Evolutionary conservation across 1,284 basidiomycete species (phyloP), one percentile per base, ranked within the genome.

Genomic region (Phlebopus sp.): DNA sequence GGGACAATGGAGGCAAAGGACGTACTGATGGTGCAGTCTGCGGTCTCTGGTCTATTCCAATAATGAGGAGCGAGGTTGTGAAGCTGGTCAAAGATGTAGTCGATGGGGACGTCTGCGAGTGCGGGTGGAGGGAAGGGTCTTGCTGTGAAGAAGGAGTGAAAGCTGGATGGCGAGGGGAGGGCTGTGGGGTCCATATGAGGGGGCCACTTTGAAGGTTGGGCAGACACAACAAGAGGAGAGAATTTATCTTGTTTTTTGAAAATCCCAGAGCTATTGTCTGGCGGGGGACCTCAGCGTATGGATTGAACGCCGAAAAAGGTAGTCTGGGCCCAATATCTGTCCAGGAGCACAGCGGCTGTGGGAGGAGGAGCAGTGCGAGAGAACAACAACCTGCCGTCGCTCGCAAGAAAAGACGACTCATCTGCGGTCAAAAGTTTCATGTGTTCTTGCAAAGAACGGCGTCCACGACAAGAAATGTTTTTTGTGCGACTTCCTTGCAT

Each of bases 21-120:
- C 82, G 49, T 58, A 86, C 87, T 75, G 53, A 89, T 75, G 38
- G 86, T 84, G 67, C 84, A 87, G 65, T 89, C 83, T 17, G 87
- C 76, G 1, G 82, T 84, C 57, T 86, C 81, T 52, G 78, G 75
- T 56, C 79, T 82, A 59, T 82, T 76, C 83, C 84, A 89, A 66
- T 82, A 85, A 45, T 75, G 69, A 27, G 78, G 69, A 14, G 85
- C 86, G 51, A 89, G 71, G 58, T 69, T 70, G 62, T 77, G 81
- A 42, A 90, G 77, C 60, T 83, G 79, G 59, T 81, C 77, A 58
- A 85, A 66, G 59, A 86, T 82, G 58, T 86, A 87, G 60, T 84
- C 81, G 55, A 78, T 69, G 46, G 84, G 83, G 37, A 86, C 80
- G 58, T 75, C 78, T 50, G 74, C 71, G 57, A 87, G 71, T 19